Percentiles rank a stretch among this genome's conserved stretches.
Evolutionary conservation across 345 rosid genomes (phyloP).

Genomic region (Stellera chamaejasme): DNA sequence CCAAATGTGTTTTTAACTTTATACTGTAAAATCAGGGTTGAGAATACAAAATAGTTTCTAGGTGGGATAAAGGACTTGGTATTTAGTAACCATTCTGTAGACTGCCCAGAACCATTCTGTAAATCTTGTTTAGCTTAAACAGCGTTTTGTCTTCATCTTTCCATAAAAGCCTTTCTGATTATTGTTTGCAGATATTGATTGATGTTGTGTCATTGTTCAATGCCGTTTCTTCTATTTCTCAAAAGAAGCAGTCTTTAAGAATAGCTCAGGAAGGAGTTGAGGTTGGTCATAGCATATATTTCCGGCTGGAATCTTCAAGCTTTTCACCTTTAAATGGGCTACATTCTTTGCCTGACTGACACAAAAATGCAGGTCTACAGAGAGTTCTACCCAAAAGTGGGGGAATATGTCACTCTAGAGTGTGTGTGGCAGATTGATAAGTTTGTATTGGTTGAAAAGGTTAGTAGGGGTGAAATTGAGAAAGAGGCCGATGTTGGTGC

Average conservation of each 20-base stretch:
- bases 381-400: constrained; percentile 61
- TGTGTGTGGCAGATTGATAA: constrained; percentile 62
- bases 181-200: constrained; percentile 53
- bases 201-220: constrained; percentile 65
- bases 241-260: constrained; percentile 66
- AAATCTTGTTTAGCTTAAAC: not conserved
- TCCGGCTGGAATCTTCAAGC: not conserved
- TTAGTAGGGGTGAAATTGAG: constrained; percentile 27
- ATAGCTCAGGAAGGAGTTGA: constrained; percentile 62
- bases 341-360: not conserved
- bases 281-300: constrained; percentile 31
- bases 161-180: not conserved
- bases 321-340: not conserved
- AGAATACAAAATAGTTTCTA: too few relatives aligned
- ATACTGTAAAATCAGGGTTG: too few relatives aligned
- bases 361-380: constrained; percentile 45
- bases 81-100: too few relatives aligned
- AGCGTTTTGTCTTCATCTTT: constrained; percentile 1
- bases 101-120: too few relatives aligned
- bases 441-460: constrained; percentile 47
- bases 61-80: too few relatives aligned
- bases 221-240: constrained; percentile 52
- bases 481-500: constrained; percentile 19
- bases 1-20: too few relatives aligned
- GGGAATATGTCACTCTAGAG: constrained; percentile 39